Conservation (phyloP, 306 rosid genomes). For the Vigna nakashimae region DNA sequence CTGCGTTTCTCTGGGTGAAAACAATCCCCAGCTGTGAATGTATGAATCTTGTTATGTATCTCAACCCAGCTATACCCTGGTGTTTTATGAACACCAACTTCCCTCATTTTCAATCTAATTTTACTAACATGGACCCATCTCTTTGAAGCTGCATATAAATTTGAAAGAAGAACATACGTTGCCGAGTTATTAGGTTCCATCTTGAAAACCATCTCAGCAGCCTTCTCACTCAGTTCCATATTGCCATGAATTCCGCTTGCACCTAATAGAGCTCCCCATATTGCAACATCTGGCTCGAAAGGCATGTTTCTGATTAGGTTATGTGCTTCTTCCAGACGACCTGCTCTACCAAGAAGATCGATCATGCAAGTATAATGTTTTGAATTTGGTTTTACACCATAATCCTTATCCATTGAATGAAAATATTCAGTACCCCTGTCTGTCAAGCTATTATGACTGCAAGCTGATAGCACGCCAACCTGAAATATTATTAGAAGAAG, state of each 20-base stretch:
- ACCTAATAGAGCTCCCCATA: conserved; percentile 91
- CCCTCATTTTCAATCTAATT: conserved; percentile 80
- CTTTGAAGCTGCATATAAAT: conserved; percentile 87
- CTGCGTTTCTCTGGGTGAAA: conserved; percentile 68
- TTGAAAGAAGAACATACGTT: conserved; percentile 89
- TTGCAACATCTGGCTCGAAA: conserved; percentile 76
- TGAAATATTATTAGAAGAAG: conserved; percentile 48
- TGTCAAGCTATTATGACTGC: conserved; percentile 78
- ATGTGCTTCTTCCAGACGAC: conserved; percentile 76
- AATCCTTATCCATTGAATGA: conserved; percentile 66
- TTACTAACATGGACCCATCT: conserved; percentile 83
- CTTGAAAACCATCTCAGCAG: conserved; percentile 77
- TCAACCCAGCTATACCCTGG: conserved; percentile 94
- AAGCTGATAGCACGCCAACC: conserved; percentile 88
- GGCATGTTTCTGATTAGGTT: conserved; percentile 77
- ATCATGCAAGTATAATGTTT: conserved; percentile 85
- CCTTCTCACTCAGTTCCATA: conserved; percentile 80
- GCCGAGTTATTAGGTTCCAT: conserved; percentile 89
- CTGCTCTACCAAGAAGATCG: conserved; percentile 92
- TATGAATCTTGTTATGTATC: conserved; percentile 75
- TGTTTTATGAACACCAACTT: conserved; percentile 74
- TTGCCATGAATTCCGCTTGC: conserved; percentile 85
- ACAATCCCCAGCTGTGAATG: conserved; percentile 75
- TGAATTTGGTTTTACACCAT: conserved; percentile 62
- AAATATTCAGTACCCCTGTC: conserved; percentile 73